Percentiles rank a stretch among this genome's conserved stretches.
Conservation (phyloP, 1,139 yeast genomes). For the Hanseniaspora sp. region DNA sequence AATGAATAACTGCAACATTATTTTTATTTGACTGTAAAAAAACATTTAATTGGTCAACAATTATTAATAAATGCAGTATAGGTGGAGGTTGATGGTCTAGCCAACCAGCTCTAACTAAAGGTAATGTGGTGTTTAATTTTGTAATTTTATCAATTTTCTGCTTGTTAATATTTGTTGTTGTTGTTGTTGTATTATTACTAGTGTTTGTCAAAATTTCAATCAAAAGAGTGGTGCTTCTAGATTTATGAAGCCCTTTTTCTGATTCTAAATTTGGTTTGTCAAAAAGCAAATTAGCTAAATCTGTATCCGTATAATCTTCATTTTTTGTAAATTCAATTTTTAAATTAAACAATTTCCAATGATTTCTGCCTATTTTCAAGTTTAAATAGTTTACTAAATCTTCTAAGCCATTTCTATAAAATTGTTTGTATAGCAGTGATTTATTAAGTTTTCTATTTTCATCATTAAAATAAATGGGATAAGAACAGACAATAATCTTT, state of each 20-base stretch:
- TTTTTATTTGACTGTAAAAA: constrained; percentile 31
- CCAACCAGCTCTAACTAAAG: constrained; percentile 39
- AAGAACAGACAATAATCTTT: constrained; percentile 56
- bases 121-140: constrained; percentile 23
- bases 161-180: background rate
- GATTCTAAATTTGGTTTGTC: background rate
- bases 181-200: background rate
- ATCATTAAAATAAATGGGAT: constrained; percentile 35
- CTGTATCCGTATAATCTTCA: constrained; percentile 39
- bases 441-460: constrained; percentile 30
- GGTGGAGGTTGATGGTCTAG: constrained; percentile 76
- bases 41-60: constrained; percentile 38
- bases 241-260: too few species aligned
- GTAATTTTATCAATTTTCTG: background rate
- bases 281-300: constrained; percentile 14
- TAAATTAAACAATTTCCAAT: constrained; percentile 70
- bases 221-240: too few species aligned
- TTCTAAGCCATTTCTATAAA: constrained; percentile 46
- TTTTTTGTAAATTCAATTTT: constrained; percentile 47
- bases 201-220: too few species aligned
- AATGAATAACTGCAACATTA: constrained; percentile 64
- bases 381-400: constrained; percentile 45
- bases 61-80: constrained; percentile 37
- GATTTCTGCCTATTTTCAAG: constrained; percentile 35
- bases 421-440: constrained; percentile 29